Evolutionary conservation across 176 grass and related monocot species (phyloP).

Genomic region (Alopecurus myosuroides): DNA sequence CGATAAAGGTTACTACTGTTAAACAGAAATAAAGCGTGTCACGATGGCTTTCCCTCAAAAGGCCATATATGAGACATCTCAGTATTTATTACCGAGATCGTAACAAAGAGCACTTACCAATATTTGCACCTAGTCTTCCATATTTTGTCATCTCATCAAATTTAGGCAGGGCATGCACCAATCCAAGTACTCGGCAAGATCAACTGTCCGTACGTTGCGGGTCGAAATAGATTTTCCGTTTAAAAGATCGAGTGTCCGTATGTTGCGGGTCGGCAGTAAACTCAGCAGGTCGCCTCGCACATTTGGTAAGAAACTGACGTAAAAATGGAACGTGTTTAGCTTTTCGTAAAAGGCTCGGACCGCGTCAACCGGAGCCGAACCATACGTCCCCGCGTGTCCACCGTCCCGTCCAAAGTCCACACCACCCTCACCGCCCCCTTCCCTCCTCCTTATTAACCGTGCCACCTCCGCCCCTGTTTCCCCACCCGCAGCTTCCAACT

Average conservation of each 20-base stretch:
- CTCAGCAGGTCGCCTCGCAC: not conserved
- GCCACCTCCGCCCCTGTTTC: not conserved
- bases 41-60: too few relatives aligned
- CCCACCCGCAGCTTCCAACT: not conserved
- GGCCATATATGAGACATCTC: too few relatives aligned
- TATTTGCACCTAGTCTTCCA: too few relatives aligned
- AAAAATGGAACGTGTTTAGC: not conserved
- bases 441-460: constrained; percentile 31
- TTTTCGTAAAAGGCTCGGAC: not conserved
- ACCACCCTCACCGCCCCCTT: not conserved
- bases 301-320: not conserved
- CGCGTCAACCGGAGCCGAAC: not conserved
- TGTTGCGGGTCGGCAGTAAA: not conserved
- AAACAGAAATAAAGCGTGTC: too few relatives aligned
- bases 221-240: not conserved
- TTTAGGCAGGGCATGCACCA: too few relatives aligned
- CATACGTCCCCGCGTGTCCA: not conserved
- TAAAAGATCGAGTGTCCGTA: not conserved
- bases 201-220: too few relatives aligned
- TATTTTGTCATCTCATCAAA: too few relatives aligned
- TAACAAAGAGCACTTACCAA: too few relatives aligned
- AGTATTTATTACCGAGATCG: too few relatives aligned
- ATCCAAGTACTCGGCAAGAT: too few relatives aligned
- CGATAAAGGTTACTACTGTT: too few relatives aligned
- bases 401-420: not conserved